A percentile compares a stretch with the other conserved stretches of the same genome.
phyloP scores from a whole-genome alignment of 164 flowering plant genomes.

The Chloranthus sessilifolius region DNA sequence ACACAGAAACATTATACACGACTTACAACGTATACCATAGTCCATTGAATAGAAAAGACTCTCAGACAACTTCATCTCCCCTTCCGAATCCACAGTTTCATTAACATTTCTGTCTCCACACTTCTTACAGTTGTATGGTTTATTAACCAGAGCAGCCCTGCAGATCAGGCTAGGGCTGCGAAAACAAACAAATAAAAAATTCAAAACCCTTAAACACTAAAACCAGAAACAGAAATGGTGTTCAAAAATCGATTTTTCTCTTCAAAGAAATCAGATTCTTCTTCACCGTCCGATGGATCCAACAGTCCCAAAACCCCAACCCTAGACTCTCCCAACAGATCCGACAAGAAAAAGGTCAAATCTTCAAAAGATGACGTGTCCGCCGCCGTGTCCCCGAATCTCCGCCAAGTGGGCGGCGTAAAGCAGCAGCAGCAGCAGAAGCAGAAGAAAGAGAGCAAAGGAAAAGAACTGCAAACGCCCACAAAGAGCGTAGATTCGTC shows the following conservation, averaged over 20 bases:
- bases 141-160: too few species aligned
- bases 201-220: too few species aligned
- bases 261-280: conserved; percentile 15
- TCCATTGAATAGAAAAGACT: too few species aligned
- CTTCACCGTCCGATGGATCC: not conserved
- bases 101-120: too few species aligned
- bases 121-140: too few species aligned
- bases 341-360: conserved; percentile 64
- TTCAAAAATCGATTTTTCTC: conserved; percentile 87
- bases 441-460: not conserved
- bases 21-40: too few species aligned
- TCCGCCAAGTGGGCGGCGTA: not conserved
- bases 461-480: conserved; percentile 5
- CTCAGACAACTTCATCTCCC: too few species aligned
- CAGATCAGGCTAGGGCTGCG: too few species aligned
- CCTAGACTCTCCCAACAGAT: conserved; percentile 63
- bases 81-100: too few species aligned
- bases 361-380: conserved; percentile 16
- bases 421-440: not conserved
- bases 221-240: conserved; percentile 46
- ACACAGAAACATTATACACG: too few species aligned
- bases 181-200: too few species aligned
- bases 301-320: conserved; percentile 60
- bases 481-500: too few species aligned
- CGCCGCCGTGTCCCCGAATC: not conserved